A percentile compares a stretch with the other conserved stretches of the same genome.
phyloP scores from a whole-genome alignment of 176 grass and related monocot genomes.

The Oryza glaberrima region DNA sequence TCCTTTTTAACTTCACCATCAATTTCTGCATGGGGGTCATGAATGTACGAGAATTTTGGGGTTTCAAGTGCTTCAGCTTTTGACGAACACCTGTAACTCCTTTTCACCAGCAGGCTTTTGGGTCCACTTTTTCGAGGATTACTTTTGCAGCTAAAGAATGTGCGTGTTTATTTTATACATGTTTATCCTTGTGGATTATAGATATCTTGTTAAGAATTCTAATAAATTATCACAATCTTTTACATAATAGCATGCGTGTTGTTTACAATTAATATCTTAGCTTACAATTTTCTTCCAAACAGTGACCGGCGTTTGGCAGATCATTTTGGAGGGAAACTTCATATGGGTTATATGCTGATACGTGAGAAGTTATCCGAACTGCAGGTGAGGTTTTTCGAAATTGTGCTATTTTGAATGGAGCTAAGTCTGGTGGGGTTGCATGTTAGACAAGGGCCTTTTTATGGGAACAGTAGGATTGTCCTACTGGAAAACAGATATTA shows the following conservation, averaged over 20 bases:
- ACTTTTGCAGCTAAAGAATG: slow-evolving; percentile 95
- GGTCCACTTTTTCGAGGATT: slow-evolving; percentile 80
- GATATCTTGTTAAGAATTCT: slow-evolving; percentile 41
- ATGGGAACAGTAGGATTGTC: background rate
- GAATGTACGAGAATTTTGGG: slow-evolving; percentile 42
- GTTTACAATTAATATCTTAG: background rate
- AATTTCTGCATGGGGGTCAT: slow-evolving; percentile 34
- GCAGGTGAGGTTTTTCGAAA: slow-evolving; percentile 48
- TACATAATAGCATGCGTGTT: background rate
- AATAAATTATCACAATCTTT: slow-evolving; percentile 20
- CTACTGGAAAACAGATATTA: background rate
- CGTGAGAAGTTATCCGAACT: slow-evolving; percentile 84
- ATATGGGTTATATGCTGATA: slow-evolving; percentile 92
- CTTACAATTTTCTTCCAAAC: slow-evolving; percentile 41
- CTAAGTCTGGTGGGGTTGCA: slow-evolving; percentile 12
- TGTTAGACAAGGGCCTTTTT: slow-evolving; percentile 29
- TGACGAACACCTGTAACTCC: slow-evolving; percentile 60
- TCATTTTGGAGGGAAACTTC: slow-evolving; percentile 99
- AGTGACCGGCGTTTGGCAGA: slow-evolving; percentile 96
- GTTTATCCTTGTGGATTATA: slow-evolving; percentile 39
- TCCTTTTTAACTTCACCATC: slow-evolving; percentile 18
- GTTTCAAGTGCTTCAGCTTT: slow-evolving; percentile 61
- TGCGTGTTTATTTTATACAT: slow-evolving; percentile 65
- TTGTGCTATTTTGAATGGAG: slow-evolving; percentile 19
- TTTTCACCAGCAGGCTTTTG: slow-evolving; percentile 88